Percentiles rank a stretch among this genome's conserved stretches.
Conservation (phyloP, 768 basidiomycete genomes). For the Amanita jacksonii region DNA sequence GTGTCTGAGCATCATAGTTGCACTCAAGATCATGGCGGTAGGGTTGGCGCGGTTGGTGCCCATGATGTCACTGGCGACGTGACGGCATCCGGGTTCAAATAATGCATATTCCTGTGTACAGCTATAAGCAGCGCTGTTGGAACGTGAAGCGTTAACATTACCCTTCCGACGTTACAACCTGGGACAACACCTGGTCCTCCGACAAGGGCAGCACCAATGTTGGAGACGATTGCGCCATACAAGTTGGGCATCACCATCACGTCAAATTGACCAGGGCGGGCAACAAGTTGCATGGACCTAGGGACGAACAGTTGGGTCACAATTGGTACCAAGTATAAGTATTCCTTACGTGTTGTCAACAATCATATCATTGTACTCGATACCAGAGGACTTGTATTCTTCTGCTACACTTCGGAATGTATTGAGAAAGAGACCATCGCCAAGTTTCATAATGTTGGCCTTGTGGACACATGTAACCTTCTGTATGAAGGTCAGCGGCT, state of each 20-base stretch:
- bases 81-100: conserved; percentile 97
- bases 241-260: conserved; percentile 99
- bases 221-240: conserved; percentile 96
- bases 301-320: conserved; percentile 1
- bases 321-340: background rate
- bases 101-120: conserved; percentile 78
- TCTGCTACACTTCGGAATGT: conserved; percentile 95
- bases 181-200: conserved; percentile 98
- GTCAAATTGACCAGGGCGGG: conserved; percentile 92
- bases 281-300: conserved; percentile 98
- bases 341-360: conserved; percentile 87
- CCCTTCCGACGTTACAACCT: conserved; percentile 94
- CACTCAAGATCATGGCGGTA: conserved; percentile 92
- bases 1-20: conserved; percentile 96
- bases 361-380: conserved; percentile 96
- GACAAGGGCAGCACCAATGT: conserved; percentile 97
- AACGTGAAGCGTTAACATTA: conserved; percentile 20
- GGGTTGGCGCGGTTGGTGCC: conserved; percentile 95
- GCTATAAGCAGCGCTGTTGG: conserved; percentile 10
- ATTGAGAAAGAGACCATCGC: conserved; percentile 97
- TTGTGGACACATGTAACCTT: conserved; percentile 99
- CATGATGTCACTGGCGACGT: conserved; percentile 93
- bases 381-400: conserved; percentile 90
- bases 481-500: conserved; percentile 28
- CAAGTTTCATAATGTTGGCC: conserved; percentile 99